Base-by-base conservation (phyloP, 768 basidiomycete species). In the Naematelia encephala region DNA sequence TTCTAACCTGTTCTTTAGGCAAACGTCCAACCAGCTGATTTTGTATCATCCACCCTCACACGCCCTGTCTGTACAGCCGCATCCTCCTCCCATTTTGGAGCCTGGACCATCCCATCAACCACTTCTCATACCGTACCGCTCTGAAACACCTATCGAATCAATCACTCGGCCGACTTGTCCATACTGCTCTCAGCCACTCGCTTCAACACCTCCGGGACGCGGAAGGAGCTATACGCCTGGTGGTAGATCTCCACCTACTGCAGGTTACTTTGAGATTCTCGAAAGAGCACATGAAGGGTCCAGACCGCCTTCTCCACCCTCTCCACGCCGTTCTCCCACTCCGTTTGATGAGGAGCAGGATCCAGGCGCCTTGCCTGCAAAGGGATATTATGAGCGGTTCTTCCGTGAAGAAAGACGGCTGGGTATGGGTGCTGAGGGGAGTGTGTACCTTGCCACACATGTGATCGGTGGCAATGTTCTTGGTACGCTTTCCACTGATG, bases 351-450 rank as follows among this genome's bases (percentile, higher is more conserved):
- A 56, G 5, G 45, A 54, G 14, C 26, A 59, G 42, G 51, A 59
- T 12, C 48, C 57, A 13, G 63, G 56, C 16, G 61, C 62, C 34
- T 21, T 70, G n/a, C 69, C 72, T 14, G 90, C 91, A 0, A 87
- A 91, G 54, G 92, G 92, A 0, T 97, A 97, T 74, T 94, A 93
- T 79, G 84, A 87, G 64, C 82, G 89, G 0, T 98, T 94, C 80
- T 98, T 98, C 71, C 84, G 86, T 57, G 92, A 96, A 69, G 90
- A 93, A 64, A 85, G 82, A 61, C 84, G 86, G 59, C 81, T 98
- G 4, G 93, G 93, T 0, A 93, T 96, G 90, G 93, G 93, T 44
- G 92, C 92, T 0, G 91, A 91, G 68, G 93, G 94, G 1, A 87
- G 82, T 23, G 93, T 98, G 0, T 96, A 82, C 72, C 80, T 63